These are phyloP conservation scores for Fusarium floridanum DNA, from an alignment of 2,329 filamentous ascomycete species.

Conservation along the genomic window DNA sequence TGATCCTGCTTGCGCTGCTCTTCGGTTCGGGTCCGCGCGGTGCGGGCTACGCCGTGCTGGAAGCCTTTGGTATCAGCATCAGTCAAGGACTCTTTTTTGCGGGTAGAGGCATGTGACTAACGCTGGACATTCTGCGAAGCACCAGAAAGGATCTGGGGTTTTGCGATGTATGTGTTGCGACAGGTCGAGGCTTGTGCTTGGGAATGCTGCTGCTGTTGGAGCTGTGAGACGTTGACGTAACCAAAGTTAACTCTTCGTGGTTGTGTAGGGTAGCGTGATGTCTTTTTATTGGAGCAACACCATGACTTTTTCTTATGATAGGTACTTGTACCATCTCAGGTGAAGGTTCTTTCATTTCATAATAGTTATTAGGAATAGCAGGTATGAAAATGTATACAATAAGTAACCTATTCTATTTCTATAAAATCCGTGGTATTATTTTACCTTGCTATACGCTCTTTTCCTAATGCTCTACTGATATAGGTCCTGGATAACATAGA, in stretches of 20 bases:
- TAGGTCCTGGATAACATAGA: neutral
- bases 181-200: conserved; percentile 5
- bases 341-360: neutral
- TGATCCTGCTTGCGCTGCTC: conserved; percentile 79
- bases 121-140: conserved; percentile 41
- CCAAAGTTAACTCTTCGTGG: conserved; percentile 6
- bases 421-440: neutral
- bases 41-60: conserved; percentile 87
- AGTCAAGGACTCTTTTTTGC: conserved; percentile 26
- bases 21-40: conserved; percentile 71
- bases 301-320: neutral
- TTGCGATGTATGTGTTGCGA: conserved; percentile 11
- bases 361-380: neutral
- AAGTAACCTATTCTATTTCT: neutral
- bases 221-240: neutral
- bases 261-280: conserved; percentile 27
- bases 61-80: conserved; percentile 42
- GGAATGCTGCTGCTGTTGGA: conserved; percentile 5
- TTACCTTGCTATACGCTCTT: neutral
- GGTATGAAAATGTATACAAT: neutral
- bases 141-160: neutral
- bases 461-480: neutral
- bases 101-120: conserved; percentile 20
- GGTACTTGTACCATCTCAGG: neutral
- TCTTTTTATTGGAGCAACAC: neutral